These are phyloP conservation scores for Clarkia xantiana DNA, from an alignment of 345 rosid species.

Conservation along the genomic window DNA sequence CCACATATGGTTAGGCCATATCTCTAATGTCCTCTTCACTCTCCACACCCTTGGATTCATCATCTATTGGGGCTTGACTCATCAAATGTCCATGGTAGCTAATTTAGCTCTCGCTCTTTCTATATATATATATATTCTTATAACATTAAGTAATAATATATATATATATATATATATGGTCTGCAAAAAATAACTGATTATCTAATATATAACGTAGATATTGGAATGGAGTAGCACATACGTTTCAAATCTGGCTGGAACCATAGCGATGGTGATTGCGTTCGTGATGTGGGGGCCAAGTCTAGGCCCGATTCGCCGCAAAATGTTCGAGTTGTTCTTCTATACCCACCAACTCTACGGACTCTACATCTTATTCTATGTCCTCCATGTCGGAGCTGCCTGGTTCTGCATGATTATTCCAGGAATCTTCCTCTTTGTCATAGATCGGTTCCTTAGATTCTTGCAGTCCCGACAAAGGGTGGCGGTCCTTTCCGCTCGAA, in stretches of 20 bases:
- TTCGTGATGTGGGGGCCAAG: slow-evolving; percentile 55
- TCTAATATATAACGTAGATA: slow-evolving; percentile 23
- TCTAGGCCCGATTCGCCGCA: slow-evolving; percentile 31
- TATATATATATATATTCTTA: too few relatives aligned
- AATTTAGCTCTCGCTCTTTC: too few relatives aligned
- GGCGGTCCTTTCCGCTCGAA: slow-evolving; percentile 40
- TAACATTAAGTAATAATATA: too few relatives aligned
- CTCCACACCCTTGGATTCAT: slow-evolving; percentile 49
- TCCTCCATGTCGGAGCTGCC: slow-evolving; percentile 44
- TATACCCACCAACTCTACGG: slow-evolving; percentile 65
- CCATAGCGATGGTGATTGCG: slow-evolving; percentile 38
- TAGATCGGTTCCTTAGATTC: slow-evolving; percentile 64
- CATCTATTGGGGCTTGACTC: slow-evolving; percentile 23
- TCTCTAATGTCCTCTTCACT: slow-evolving; percentile 41
- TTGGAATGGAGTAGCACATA: slow-evolving; percentile 26
- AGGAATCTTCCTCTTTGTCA: slow-evolving; percentile 61
- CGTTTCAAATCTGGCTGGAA: slow-evolving; percentile 55
- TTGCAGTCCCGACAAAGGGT: slow-evolving; percentile 45
- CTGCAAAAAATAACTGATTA: background rate
- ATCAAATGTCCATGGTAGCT: slow-evolving; percentile 32
- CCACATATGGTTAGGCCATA: slow-evolving; percentile 82
- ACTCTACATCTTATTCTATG: slow-evolving; percentile 43
- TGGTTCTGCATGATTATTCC: slow-evolving; percentile 47
- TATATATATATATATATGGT: too few relatives aligned
- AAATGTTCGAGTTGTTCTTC: slow-evolving; percentile 64